Conservation (phyloP, 495 filamentous ascomycete genomes). For the Penicillium salamii region DNA sequence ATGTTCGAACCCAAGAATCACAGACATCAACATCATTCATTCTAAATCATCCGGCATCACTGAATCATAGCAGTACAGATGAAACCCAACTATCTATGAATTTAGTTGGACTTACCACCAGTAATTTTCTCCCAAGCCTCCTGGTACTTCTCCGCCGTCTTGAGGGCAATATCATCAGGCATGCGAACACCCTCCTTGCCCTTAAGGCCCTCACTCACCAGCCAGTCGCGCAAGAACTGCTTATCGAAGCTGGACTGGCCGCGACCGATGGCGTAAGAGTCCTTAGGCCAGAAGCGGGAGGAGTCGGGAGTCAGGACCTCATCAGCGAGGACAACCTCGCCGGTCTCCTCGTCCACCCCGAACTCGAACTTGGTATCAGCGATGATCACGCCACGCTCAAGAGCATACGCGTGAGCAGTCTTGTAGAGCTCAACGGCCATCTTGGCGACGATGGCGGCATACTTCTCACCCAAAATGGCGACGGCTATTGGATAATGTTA, state of each 20-base stretch:
- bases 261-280: conserved; percentile 66
- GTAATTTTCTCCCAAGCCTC: conserved; percentile 73
- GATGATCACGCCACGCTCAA: conserved; percentile 80
- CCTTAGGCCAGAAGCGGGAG: conserved; percentile 84
- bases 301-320: conserved; percentile 89
- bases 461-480: conserved; percentile 67
- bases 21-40: conserved; percentile 2
- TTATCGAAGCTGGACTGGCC: conserved; percentile 88
- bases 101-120: conserved; percentile 40
- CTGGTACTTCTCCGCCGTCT: conserved; percentile 62
- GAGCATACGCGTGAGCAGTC: conserved; percentile 69
- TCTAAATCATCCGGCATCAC: conserved; percentile 1
- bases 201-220: conserved; percentile 67
- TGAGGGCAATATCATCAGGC: conserved; percentile 59
- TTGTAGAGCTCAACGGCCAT: conserved; percentile 73
- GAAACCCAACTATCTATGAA: not conserved
- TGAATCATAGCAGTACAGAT: conserved; percentile 2
- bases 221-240: conserved; percentile 86
- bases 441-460: conserved; percentile 71
- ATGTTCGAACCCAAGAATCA: not conserved
- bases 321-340: conserved; percentile 81
- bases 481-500: conserved; percentile 42
- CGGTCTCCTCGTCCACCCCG: conserved; percentile 67
- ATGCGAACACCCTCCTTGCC: conserved; percentile 67
- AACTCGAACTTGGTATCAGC: conserved; percentile 89